Conservation (phyloP, 2,329 filamentous ascomycete genomes). For the Epichloe scottii region DNA sequence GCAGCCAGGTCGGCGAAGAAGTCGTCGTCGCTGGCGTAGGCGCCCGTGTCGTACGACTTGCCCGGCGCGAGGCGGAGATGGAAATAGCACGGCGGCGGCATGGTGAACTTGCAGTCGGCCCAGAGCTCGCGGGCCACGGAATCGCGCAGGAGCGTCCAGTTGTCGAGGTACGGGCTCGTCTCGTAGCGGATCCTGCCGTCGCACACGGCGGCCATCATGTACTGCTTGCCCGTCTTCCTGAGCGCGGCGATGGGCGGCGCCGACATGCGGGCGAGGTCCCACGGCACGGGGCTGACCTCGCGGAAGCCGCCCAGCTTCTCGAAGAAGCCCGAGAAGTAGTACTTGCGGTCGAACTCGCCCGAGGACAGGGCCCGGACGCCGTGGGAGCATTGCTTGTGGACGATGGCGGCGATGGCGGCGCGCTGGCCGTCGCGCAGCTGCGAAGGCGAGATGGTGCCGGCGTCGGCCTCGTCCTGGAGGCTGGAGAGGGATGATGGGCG, state of each 20-base stretch:
- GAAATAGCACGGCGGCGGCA: slow-evolving; percentile 57
- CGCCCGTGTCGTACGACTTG: slow-evolving; percentile 38
- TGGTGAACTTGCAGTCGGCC: slow-evolving; percentile 53
- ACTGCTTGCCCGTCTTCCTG: slow-evolving; percentile 25
- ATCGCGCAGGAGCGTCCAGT: slow-evolving; percentile 26
- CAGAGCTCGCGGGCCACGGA: slow-evolving; percentile 44
- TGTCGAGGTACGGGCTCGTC: slow-evolving; percentile 30
- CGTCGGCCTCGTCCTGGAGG: slow-evolving; percentile 35
- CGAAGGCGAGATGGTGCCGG: slow-evolving; percentile 25
- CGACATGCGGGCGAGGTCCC: slow-evolving; percentile 24
- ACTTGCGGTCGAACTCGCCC: too few species aligned
- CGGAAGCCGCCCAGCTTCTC: slow-evolving; percentile 31
- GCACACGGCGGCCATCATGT: slow-evolving; percentile 27
- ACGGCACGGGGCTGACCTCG: slow-evolving; percentile 25
- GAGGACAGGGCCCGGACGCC: slow-evolving; percentile 49
- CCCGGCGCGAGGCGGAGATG: slow-evolving; percentile 40
- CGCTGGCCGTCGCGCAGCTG: slow-evolving; percentile 45
- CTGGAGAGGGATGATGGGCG: slow-evolving; percentile 50
- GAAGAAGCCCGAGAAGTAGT: too few species aligned
- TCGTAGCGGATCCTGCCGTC: slow-evolving; percentile 30
- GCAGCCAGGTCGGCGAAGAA: too few species aligned
- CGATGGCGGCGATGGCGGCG: slow-evolving; percentile 50
- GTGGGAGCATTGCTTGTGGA: slow-evolving; percentile 50
- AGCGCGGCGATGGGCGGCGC: slow-evolving; percentile 27
- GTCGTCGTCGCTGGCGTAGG: slow-evolving; percentile 38